Base-by-base conservation (phyloP, 306 rosid species). In the barrel medic (Medicago truncatula) region DNA sequence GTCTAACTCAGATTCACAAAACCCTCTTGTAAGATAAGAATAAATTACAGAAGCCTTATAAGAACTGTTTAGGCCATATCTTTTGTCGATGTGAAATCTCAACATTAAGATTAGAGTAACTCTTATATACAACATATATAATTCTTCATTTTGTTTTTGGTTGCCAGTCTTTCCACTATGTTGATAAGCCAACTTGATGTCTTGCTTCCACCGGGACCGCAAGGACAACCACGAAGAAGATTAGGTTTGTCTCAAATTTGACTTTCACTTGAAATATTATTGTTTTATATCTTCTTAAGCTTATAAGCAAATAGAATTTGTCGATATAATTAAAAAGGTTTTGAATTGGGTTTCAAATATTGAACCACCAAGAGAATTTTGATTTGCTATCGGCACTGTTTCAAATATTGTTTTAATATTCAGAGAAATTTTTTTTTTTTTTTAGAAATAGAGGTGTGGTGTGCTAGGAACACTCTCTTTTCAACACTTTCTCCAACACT, bases 221-320 rank as follows among this genome's bases (percentile, higher is more conserved):
- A 78, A 67, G 99, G 97, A 74, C 97, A 86, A 81, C 92, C 76
- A 0, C 93, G 97, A 68, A 87, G 99, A 83, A 90, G 91, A 82
- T 79, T 92, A 83, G 98, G 97, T 95, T 77, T 80, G 88, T 76
- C 68, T 62, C 59, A 78, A 79, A 64, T 67, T 69, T 75, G 10
- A 74, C 59, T 71, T 74, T 70, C 49, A 12, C 46, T 43, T 65
- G 16, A 73, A 71, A 75, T 54, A 43, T 13, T 17, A 17, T 66
- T 71, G 46, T 53, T 70, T 71, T 21, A 20, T 21, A 15, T 61
- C 28, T 60, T 15, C 28, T 69, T 65, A 52, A 25, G 36, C 69
- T 65, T 77, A 16, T 14, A 34, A 34, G 31, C 20, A 56, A 57
- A 31, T 46, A 62, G 12, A 72, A 77, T 59, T 73, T 7, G 41